A percentile compares a stretch with the other conserved stretches of the same genome.
Conservation (phyloP, 306 rosid species). For the Alnus glutinosa region DNA sequence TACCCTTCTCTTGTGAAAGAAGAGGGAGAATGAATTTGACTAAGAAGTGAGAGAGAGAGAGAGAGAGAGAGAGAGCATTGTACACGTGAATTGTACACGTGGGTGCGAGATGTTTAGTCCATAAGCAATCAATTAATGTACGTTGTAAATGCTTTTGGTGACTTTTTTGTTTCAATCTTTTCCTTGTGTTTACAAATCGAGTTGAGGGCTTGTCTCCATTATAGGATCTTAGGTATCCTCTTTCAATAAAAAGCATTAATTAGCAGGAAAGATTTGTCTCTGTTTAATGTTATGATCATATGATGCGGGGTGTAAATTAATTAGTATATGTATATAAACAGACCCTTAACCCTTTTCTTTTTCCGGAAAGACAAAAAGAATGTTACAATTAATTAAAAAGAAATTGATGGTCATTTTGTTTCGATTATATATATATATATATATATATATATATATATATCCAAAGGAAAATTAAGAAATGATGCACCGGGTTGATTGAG, state of each 20-base stretch:
- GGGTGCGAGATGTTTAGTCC: slow-evolving; percentile 30
- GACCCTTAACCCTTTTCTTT: too few relatives aligned
- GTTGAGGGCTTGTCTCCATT: slow-evolving; percentile 39
- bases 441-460: not conserved
- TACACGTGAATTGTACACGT: slow-evolving; percentile 42
- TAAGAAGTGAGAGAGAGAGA: slow-evolving; percentile 2
- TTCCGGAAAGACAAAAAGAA: not conserved
- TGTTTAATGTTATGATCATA: slow-evolving; percentile 1
- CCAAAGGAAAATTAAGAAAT: not conserved
- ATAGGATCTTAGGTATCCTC: slow-evolving; percentile 25
- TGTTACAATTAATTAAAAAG: not conserved
- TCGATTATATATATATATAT: not conserved
- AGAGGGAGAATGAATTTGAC: slow-evolving; percentile 4
- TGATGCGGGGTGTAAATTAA: not conserved
- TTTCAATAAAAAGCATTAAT: slow-evolving; percentile 31
- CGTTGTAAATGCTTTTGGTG: slow-evolving; percentile 7
- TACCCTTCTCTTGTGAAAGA: slow-evolving; percentile 22
- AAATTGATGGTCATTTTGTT: too few relatives aligned
- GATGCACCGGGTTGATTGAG: too few relatives aligned
- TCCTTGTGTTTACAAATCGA: slow-evolving; percentile 22
- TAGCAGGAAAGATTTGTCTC: slow-evolving; percentile 30
- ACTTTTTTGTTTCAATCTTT: slow-evolving; percentile 22
- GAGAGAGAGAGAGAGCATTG: not conserved
- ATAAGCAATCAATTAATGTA: slow-evolving; percentile 2
- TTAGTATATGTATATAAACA: not conserved